These are phyloP conservation scores for Pestalotiopsis sp. DNA, from an alignment of 2,329 filamentous ascomycete species.

Conservation along the genomic window DNA sequence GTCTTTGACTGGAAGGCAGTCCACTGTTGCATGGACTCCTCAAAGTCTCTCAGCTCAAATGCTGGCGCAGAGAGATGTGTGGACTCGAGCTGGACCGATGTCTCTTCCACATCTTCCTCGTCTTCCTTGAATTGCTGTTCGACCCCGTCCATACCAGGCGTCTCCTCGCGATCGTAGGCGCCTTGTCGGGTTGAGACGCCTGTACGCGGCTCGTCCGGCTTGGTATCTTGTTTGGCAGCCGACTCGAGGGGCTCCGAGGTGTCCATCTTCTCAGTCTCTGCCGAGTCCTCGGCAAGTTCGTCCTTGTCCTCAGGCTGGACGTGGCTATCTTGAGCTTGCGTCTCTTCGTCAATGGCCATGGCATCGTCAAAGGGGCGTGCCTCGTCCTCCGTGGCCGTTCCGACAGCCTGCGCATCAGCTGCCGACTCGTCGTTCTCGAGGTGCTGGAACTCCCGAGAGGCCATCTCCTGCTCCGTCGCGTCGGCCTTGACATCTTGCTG, in stretches of 20 bases:
- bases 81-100: constrained; percentile 66
- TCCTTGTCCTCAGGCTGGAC: constrained; percentile 53
- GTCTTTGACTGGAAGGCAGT: constrained; percentile 80
- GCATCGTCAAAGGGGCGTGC: constrained; percentile 82
- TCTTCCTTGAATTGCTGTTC: constrained; percentile 43
- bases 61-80: constrained; percentile 64
- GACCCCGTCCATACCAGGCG: constrained; percentile 34
- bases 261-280: constrained; percentile 47
- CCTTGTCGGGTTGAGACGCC: constrained; percentile 62
- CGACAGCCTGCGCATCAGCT: constrained; percentile 88
- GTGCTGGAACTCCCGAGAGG: constrained; percentile 91
- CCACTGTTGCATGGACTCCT: constrained; percentile 74
- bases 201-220: constrained; percentile 55
- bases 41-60: constrained; percentile 46
- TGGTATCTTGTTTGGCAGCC: constrained; percentile 41
- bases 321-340: constrained; percentile 48
- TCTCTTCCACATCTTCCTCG: constrained; percentile 48
- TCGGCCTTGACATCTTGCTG: constrained; percentile 47
- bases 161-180: constrained; percentile 54
- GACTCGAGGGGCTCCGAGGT: constrained; percentile 38
- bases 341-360: constrained; percentile 78
- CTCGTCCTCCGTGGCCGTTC: constrained; percentile 84
- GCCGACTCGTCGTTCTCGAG: constrained; percentile 78
- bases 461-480: constrained; percentile 47
- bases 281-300: constrained; percentile 45